These are phyloP conservation scores for Tirmania nivea DNA, from an alignment of 495 filamentous ascomycete genomes.

Conservation along the genomic window DNA sequence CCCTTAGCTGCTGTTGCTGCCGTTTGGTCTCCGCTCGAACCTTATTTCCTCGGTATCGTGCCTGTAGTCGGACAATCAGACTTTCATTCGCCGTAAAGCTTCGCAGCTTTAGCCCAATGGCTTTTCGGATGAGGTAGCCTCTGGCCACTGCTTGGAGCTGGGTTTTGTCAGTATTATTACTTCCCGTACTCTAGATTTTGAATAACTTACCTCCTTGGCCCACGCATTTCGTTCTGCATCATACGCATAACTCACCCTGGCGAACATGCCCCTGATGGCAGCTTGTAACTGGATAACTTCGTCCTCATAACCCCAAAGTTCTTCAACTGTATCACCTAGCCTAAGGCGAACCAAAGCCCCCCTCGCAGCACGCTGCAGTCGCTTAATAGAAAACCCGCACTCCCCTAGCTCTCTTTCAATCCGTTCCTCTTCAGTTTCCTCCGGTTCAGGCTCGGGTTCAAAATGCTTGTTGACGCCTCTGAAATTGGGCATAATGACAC, in stretches of 20 bases:
- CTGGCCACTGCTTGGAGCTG: constrained; percentile 27
- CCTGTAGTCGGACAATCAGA: constrained; percentile 53
- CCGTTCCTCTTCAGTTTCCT: constrained; percentile 66
- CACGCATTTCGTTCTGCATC: constrained; percentile 14
- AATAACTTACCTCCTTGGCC: constrained; percentile 5
- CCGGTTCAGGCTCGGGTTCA: constrained; percentile 48
- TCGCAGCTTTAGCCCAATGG: constrained; percentile 35
- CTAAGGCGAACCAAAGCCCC: constrained; percentile 58
- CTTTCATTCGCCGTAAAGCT: constrained; percentile 43
- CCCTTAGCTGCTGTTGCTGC: constrained; percentile 38
- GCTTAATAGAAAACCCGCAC: constrained; percentile 43
- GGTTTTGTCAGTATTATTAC: background rate
- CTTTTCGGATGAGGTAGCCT: constrained; percentile 54
- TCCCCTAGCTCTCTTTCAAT: constrained; percentile 67
- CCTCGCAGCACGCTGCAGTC: constrained; percentile 72
- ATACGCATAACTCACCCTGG: constrained; percentile 19
- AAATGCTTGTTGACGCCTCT: constrained; percentile 91
- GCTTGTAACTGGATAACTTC: constrained; percentile 63
- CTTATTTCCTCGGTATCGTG: constrained; percentile 54
- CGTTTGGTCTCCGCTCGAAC: constrained; percentile 44
- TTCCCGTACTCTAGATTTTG: too few species aligned
- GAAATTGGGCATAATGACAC: constrained; percentile 92
- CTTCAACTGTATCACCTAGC: constrained; percentile 65
- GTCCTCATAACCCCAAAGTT: constrained; percentile 74
- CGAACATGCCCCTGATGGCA: constrained; percentile 56